phyloP scores from a whole-genome alignment of 176 grass and related monocot genomes.

The Carex scoparia region DNA sequence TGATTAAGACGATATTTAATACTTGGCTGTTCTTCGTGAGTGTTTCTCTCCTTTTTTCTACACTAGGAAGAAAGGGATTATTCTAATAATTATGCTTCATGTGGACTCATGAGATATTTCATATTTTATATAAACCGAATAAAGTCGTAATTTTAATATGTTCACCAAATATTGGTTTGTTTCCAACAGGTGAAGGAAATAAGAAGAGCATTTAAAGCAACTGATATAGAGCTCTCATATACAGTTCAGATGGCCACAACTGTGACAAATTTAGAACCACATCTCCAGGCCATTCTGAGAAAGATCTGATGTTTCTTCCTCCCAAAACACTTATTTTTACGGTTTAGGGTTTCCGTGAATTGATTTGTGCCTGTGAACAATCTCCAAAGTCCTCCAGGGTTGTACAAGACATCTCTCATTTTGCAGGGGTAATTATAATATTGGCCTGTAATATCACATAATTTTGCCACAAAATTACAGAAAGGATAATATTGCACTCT shows the following conservation, averaged over 20 bases:
- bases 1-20: background rate
- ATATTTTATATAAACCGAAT: background rate
- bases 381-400: no score
- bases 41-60: background rate
- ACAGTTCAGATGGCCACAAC: slow-evolving; percentile 70
- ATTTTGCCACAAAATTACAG: no score
- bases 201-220: slow-evolving; percentile 51
- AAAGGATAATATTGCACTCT: no score
- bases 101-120: background rate
- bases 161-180: background rate
- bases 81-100: background rate
- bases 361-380: no score
- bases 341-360: no score
- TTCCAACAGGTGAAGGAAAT: slow-evolving; percentile 75
- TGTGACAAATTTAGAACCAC: slow-evolving; percentile 43
- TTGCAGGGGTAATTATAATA: no score
- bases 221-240: slow-evolving; percentile 51
- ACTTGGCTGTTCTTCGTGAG: background rate
- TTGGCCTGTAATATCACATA: no score
- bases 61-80: background rate
- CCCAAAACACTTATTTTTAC: background rate
- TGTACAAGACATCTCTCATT: no score
- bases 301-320: slow-evolving; percentile 35
- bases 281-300: slow-evolving; percentile 71
- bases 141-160: background rate